Evolutionary conservation across 495 filamentous ascomycete species (phyloP).

Genomic region (Hyaloscypha hepaticicola): DNA sequence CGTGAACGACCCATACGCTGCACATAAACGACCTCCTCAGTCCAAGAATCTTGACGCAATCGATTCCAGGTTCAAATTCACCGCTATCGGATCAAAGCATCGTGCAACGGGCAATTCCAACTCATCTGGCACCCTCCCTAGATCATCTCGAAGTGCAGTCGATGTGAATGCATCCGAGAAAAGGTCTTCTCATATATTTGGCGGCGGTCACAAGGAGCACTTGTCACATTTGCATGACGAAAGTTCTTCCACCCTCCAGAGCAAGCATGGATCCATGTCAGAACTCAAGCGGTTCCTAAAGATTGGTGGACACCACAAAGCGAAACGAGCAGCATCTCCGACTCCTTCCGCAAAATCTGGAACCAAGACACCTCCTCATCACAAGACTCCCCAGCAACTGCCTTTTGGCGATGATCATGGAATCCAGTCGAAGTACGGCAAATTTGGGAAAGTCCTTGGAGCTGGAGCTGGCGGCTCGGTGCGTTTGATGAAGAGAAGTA

Average conservation of each 20-base stretch:
- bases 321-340: conserved; percentile 65
- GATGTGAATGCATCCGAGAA: conserved; percentile 31
- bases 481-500: conserved; percentile 86
- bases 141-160: conserved; percentile 30
- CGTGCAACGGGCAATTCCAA: conserved; percentile 37
- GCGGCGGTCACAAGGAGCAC: conserved; percentile 45
- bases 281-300: conserved; percentile 94
- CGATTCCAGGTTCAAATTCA: conserved; percentile 84
- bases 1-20: conserved; percentile 84
- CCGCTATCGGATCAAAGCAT: conserved; percentile 47
- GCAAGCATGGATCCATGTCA: conserved; percentile 81
- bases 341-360: conserved; percentile 50
- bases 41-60: conserved; percentile 64
- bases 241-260: conserved; percentile 38
- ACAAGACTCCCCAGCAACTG: conserved; percentile 59
- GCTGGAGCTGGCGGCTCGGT: conserved; percentile 96
- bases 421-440: conserved; percentile 87
- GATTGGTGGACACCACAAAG: conserved; percentile 61
- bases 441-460: conserved; percentile 88
- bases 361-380: conserved; percentile 55
- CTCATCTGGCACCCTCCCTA: conserved; percentile 45
- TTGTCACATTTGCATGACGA: conserved; percentile 52
- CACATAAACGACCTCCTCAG: conserved; percentile 74
- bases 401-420: conserved; percentile 96
- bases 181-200: conserved; percentile 22